These are phyloP conservation scores for Hymenoscyphus fructigenus DNA, from an alignment of 2,329 filamentous ascomycete species.

Conservation along the genomic window DNA sequence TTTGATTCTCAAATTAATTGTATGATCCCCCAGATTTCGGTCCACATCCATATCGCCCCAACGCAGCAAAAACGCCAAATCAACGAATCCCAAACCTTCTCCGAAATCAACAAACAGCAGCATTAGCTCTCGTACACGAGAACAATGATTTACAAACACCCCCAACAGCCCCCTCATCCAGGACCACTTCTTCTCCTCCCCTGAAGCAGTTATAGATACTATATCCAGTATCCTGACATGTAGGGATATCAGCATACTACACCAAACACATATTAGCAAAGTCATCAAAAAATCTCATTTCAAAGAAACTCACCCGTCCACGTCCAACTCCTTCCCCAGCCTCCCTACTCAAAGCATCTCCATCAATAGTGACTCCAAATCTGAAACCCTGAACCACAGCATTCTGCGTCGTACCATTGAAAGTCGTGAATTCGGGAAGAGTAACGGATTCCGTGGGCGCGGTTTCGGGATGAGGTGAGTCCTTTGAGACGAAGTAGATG, in stretches of 20 bases:
- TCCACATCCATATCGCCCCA: too few species aligned
- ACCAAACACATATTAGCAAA: neutral
- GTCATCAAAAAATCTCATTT: neutral
- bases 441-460: neutral
- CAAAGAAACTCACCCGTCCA: too few species aligned
- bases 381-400: neutral
- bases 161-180: neutral
- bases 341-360: neutral
- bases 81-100: too few species aligned
- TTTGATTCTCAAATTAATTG: too few species aligned
- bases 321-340: too few species aligned
- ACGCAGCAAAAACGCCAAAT: too few species aligned
- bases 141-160: neutral
- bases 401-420: neutral
- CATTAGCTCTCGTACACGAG: too few species aligned
- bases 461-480: neutral
- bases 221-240: neutral
- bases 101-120: too few species aligned
- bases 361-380: neutral
- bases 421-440: neutral
- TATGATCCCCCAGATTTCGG: too few species aligned
- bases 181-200: neutral
- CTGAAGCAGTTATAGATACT: neutral
- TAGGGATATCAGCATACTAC: neutral
- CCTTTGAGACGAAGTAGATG: neutral